A percentile compares a stretch with the other conserved stretches of the same genome.
These are phyloP conservation scores for Mortierella sp. DNA, from an alignment of 371 early-diverging fungal species.

Conservation along the genomic window DNA sequence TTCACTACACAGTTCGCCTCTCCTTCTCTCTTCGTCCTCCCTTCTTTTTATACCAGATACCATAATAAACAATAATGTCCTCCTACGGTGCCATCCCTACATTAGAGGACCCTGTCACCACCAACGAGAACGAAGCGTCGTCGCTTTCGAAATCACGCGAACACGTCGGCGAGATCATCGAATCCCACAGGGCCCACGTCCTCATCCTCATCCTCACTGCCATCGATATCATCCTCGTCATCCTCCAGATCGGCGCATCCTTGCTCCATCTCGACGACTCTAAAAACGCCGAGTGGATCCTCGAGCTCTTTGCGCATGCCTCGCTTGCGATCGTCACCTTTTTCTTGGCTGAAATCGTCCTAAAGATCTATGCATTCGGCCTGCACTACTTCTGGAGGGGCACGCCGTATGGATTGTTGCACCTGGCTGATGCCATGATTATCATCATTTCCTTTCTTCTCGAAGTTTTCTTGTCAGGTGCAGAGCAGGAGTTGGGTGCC, in stretches of 20 bases:
- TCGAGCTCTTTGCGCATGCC: constrained; percentile 38
- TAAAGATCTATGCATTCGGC: constrained; percentile 50
- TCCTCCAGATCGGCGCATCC: constrained; percentile 43
- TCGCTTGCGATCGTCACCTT: constrained; percentile 47
- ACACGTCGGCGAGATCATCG: constrained; percentile 38
- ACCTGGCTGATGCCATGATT: constrained; percentile 45
- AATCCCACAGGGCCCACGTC: constrained; percentile 44
- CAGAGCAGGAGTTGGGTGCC: constrained; percentile 40
- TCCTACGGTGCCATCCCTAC: constrained; percentile 47
- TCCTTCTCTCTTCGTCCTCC: neutral
- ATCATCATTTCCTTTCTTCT: constrained; percentile 48
- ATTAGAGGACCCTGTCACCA: constrained; percentile 7
- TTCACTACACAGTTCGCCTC: neutral
- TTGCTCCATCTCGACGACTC: constrained; percentile 36
- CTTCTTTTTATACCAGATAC: neutral
- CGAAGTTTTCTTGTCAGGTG: constrained; percentile 43
- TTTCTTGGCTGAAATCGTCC: constrained; percentile 45
- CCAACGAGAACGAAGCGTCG: neutral
- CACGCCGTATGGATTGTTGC: constrained; percentile 32
- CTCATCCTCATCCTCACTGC: constrained; percentile 37
- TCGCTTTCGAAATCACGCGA: constrained; percentile 16
- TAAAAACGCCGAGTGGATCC: constrained; percentile 22
- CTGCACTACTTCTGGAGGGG: constrained; percentile 36
- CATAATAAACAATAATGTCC: constrained; percentile 6
- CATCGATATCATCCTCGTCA: constrained; percentile 46